Evolutionary conservation across 441 rosid genomes (phyloP), one percentile per base, ranked within the genome.

Genomic region (Brassica hybrid): DNA sequence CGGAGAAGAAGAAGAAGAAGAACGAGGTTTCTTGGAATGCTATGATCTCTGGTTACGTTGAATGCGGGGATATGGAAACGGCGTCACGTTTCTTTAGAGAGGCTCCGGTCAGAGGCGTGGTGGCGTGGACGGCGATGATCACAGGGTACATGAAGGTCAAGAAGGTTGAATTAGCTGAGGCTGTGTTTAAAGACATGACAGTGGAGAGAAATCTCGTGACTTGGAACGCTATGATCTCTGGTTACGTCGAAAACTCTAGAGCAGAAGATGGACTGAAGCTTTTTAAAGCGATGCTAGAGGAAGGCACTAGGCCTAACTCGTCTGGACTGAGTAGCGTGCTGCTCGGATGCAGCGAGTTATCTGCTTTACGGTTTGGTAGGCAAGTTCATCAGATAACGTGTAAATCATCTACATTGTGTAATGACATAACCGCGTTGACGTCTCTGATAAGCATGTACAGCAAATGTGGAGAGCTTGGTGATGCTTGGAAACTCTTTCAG

Each of bases 1-100:
- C n/a, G 17, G 76, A 50, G 65, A 89, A 84, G 80, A 94, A 90
- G 57, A 5, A 48, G 17, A 75, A 50, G 65, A 89, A 84, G 80
- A 94, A 90, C 64, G 78, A 57, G 27, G n/a, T 57, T 19, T 18
- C 61, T 18, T 57, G 61, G 61, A 57, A 57, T 57, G 61, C 61
- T 0, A 57, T 57, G 61, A 57, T 57, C 61, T 57, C 61, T 19
- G 61, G 61, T 57, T 57, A 57, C 13, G 61, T 57, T 9, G 61
- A 57, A 4, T 18, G 61, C 2, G 61, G 61, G 23, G 27, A 57
- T 3, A 18, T 57, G 23, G 61, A 57, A 19, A 18, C 4, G 13
- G 61, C 61, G 27, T 57, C 61, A 19, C 13, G 13, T 57, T 57
- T 57, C 61, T 57, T 57, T 23, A 10, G 10, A 56, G 27, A 1